These are phyloP conservation scores for Capillidium rhysosporum DNA, from an alignment of 371 early-diverging fungal genomes.

Conservation along the genomic window DNA sequence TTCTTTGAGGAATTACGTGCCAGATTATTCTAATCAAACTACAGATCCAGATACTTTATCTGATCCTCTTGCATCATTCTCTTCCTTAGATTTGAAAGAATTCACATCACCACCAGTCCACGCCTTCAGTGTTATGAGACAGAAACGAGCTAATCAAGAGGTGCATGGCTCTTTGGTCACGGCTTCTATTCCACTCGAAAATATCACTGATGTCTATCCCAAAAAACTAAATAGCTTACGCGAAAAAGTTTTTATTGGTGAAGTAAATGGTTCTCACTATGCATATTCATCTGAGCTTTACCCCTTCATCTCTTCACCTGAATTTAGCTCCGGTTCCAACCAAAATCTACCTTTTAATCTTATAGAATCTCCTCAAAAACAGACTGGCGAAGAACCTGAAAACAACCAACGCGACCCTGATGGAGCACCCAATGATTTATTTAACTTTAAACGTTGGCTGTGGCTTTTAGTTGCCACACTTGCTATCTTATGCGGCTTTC, in stretches of 20 bases:
- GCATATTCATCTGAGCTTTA: conserved; percentile 17
- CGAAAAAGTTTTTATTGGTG: conserved; percentile 22
- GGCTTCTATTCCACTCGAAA: conserved; percentile 1
- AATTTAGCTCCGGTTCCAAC: background rate
- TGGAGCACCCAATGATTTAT: background rate
- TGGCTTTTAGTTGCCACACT: background rate
- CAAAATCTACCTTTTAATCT: background rate
- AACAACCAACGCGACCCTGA: too few relatives aligned
- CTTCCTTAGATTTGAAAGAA: conserved; percentile 14
- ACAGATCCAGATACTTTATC: background rate
- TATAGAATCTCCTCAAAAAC: background rate
- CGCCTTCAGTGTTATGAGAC: conserved; percentile 17
- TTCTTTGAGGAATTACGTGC: background rate
- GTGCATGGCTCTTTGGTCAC: conserved; percentile 3
- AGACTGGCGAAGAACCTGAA: background rate
- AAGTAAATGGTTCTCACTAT: conserved; percentile 28
- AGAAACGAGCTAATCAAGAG: background rate
- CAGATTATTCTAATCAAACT: conserved; percentile 13
- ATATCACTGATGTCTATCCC: background rate
- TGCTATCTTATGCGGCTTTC: background rate
- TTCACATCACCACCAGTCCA: conserved; percentile 17
- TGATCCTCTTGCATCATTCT: conserved; percentile 8
- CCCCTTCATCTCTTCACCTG: background rate
- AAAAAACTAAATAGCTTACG: conserved; percentile 6
- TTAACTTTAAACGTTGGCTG: background rate